These are phyloP conservation scores for Ophiostoma fasciatum DNA, from an alignment of 2,329 filamentous ascomycete genomes.

Conservation along the genomic window DNA sequence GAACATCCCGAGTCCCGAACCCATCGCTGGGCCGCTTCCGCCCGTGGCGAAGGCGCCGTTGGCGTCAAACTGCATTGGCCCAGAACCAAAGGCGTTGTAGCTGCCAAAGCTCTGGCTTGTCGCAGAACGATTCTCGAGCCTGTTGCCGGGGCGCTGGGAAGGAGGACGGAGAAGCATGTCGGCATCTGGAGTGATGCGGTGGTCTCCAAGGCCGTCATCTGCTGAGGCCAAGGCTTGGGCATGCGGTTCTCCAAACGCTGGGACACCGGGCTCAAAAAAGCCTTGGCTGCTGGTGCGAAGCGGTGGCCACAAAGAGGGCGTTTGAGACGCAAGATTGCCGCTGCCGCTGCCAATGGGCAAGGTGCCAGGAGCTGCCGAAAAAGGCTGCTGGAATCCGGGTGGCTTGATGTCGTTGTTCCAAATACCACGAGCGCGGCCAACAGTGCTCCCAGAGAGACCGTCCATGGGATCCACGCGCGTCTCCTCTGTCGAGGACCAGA, in stretches of 20 bases:
- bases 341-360: constrained; percentile 22
- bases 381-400: constrained; percentile 19
- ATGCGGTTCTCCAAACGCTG: constrained; percentile 16
- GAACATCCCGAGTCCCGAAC: constrained; percentile 29
- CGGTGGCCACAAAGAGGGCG: constrained; percentile 32
- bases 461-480: constrained; percentile 42
- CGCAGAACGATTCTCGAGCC: constrained; percentile 28
- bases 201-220: constrained; percentile 29
- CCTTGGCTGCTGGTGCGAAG: constrained; percentile 23
- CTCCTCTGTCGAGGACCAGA: constrained; percentile 41
- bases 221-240: constrained; percentile 19
- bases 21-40: constrained; percentile 12
- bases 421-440: constrained; percentile 7
- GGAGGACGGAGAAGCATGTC: constrained; percentile 31
- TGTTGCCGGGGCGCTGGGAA: constrained; percentile 28
- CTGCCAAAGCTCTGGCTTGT: constrained; percentile 17
- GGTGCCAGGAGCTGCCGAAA: constrained; percentile 13
- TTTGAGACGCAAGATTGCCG: constrained; percentile 14
- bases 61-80: constrained; percentile 16
- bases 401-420: constrained; percentile 23
- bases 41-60: constrained; percentile 13
- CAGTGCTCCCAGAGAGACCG: constrained; percentile 27
- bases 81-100: constrained; percentile 18
- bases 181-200: constrained; percentile 32
- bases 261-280: constrained; percentile 24